Evolutionary conservation across 176 grass and related monocot species (phyloP).

Genomic region (Carex kokanica): DNA sequence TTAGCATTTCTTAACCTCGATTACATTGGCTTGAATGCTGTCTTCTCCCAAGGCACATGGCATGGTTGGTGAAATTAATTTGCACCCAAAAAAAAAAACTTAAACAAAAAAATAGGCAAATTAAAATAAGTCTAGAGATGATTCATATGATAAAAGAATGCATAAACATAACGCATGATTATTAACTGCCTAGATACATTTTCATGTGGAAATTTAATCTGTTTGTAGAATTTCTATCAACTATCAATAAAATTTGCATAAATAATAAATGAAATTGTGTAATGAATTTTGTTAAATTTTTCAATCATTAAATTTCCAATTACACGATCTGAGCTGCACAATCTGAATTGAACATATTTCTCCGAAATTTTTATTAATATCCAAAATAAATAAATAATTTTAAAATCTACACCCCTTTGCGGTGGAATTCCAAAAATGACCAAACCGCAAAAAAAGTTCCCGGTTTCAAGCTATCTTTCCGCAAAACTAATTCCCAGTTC

Average conservation of each 20-base stretch:
- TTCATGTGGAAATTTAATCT: background rate
- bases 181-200: background rate
- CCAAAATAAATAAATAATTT: no score
- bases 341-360: background rate
- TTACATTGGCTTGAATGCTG: slow-evolving; percentile 18
- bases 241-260: background rate
- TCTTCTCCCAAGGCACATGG: slow-evolving; percentile 31
- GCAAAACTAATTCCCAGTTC: no score
- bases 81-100: background rate
- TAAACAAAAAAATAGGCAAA: background rate
- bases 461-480: no score
- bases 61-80: background rate
- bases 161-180: background rate
- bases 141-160: slow-evolving; percentile 3
- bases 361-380: no score
- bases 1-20: background rate
- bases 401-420: no score
- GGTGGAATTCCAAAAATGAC: no score
- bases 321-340: background rate
- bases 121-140: background rate
- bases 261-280: background rate
- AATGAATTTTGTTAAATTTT: background rate
- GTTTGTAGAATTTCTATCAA: background rate
- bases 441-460: no score
- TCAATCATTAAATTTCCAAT: background rate